phyloP scores from a whole-genome alignment of 257 asterid genomes.

The Thymus quinquecostatus region DNA sequence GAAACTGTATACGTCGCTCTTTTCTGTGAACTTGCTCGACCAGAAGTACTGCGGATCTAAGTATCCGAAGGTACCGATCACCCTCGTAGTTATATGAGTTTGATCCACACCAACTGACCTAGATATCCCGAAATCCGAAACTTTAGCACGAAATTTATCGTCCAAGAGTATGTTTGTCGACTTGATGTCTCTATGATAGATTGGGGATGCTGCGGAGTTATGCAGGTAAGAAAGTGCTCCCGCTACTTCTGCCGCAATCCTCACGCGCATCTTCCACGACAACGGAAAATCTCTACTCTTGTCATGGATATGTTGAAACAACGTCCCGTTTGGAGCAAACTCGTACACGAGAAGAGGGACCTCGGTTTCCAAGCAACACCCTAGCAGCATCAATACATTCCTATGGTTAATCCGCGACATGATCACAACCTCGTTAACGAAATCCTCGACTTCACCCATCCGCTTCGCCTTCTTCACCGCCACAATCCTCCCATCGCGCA shows the following conservation, averaged over 20 bases:
- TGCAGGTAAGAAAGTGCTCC: slow-evolving; percentile 19
- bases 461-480: slow-evolving; percentile 39
- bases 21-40: slow-evolving; percentile 37
- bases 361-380: slow-evolving; percentile 35
- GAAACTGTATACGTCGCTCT: slow-evolving; percentile 44
- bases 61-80: slow-evolving; percentile 41
- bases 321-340: slow-evolving; percentile 18
- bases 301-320: slow-evolving; percentile 27
- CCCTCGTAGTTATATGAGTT: slow-evolving; percentile 29
- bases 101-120: slow-evolving; percentile 22
- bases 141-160: slow-evolving; percentile 20
- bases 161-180: slow-evolving; percentile 42
- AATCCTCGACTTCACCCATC: slow-evolving; percentile 27
- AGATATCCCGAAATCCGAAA: slow-evolving; percentile 34
- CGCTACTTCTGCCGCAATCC: slow-evolving; percentile 18
- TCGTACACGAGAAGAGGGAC: slow-evolving; percentile 36
- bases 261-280: slow-evolving; percentile 28
- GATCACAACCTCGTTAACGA: slow-evolving; percentile 39
- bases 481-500: slow-evolving; percentile 27
- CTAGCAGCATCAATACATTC: slow-evolving; percentile 34
- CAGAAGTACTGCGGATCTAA: slow-evolving; percentile 47
- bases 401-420: slow-evolving; percentile 40
- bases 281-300: background rate
- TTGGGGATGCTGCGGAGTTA: slow-evolving; percentile 13
- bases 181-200: slow-evolving; percentile 31